Conservation (phyloP, 2,329 filamentous ascomycete species). For the Blastomyces percursus region DNA sequence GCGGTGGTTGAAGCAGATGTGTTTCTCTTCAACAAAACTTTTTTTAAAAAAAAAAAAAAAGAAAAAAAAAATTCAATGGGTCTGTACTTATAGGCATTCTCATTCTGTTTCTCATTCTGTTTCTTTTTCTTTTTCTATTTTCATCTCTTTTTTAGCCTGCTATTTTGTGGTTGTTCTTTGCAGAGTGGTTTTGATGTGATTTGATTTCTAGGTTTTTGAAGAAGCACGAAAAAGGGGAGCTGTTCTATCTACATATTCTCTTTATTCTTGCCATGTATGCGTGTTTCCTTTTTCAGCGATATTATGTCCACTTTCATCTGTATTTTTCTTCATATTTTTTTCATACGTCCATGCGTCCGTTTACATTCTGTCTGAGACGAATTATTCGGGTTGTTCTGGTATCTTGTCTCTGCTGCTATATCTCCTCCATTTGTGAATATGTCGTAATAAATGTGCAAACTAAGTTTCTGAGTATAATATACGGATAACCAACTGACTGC, state of each 20-base stretch:
- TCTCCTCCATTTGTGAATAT: too few relatives aligned
- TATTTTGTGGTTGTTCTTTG: not conserved
- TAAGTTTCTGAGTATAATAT: too few relatives aligned
- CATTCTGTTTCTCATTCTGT: not conserved
- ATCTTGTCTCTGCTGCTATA: too few relatives aligned
- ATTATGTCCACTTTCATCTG: not conserved
- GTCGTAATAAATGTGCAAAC: too few relatives aligned
- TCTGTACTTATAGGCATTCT: conserved; percentile 9
- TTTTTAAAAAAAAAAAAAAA: not conserved
- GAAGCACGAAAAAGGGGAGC: not conserved
- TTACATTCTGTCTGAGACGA: too few relatives aligned
- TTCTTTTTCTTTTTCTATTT: too few relatives aligned
- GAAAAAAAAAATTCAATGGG: not conserved
- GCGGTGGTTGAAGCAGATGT: not conserved
- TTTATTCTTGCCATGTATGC: not conserved
- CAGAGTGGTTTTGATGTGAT: not conserved
- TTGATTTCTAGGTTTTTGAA: not conserved
- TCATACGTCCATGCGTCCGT: too few relatives aligned
- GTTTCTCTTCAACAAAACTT: not conserved
- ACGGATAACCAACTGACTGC: too few relatives aligned
- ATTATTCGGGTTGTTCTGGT: too few relatives aligned
- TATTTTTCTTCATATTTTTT: not conserved
- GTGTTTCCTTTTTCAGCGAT: not conserved
- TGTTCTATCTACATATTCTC: not conserved
- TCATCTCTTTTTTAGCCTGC: not conserved